phyloP scores from a whole-genome alignment of 2,329 filamentous ascomycete species.

The Leptosphaerulina australis region DNA sequence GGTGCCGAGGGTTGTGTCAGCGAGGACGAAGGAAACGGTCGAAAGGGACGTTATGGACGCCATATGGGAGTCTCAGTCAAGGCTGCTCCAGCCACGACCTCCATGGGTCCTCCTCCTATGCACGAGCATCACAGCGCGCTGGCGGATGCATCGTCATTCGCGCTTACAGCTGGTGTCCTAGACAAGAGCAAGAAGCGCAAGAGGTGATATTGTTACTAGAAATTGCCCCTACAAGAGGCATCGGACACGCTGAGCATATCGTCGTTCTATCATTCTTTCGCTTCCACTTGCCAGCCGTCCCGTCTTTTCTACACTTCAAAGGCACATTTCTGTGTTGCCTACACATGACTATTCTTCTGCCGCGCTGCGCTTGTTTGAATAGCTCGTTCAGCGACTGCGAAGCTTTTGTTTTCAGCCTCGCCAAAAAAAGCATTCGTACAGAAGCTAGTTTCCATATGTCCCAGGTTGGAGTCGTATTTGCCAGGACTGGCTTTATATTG shows the following conservation, averaged over 20 bases:
- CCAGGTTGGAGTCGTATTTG: constrained; percentile 11
- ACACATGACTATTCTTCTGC: not conserved
- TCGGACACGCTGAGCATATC: not conserved
- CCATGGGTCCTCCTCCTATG: constrained; percentile 47
- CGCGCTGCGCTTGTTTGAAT: constrained; percentile 7
- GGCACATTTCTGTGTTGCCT: constrained; percentile 4
- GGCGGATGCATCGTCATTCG: constrained; percentile 22
- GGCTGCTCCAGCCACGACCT: constrained; percentile 50
- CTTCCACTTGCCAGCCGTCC: not conserved
- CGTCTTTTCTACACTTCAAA: not conserved
- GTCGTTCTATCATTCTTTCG: not conserved
- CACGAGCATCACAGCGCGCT: constrained; percentile 42
- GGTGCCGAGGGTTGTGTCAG: constrained; percentile 92
- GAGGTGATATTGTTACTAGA: constrained; percentile 52
- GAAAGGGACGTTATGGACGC: constrained; percentile 86
- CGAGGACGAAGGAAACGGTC: constrained; percentile 96
- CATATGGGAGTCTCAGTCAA: constrained; percentile 72
- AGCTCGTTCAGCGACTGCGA: constrained; percentile 12
- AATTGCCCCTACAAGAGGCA: too few species aligned
- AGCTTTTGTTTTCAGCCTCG: constrained; percentile 8
- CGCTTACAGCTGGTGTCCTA: constrained; percentile 26
- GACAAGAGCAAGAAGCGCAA: constrained; percentile 75
- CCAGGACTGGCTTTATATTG: constrained; percentile 7
- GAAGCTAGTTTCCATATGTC: constrained; percentile 10
- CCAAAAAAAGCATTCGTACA: constrained; percentile 13